Conservation (phyloP, 2,329 filamentous ascomycete species). For the Cytospora mali region DNA sequence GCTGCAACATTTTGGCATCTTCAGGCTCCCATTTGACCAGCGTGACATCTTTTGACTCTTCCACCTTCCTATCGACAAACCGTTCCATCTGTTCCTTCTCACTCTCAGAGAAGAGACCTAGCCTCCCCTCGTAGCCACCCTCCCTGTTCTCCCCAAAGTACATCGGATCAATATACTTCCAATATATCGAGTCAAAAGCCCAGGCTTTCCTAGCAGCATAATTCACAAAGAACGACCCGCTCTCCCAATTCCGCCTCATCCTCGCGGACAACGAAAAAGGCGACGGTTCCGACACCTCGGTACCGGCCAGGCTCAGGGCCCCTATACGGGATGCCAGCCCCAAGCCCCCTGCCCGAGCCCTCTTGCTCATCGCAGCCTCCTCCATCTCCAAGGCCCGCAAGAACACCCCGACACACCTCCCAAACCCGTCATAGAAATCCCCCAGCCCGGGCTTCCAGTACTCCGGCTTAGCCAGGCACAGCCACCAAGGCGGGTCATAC, state of each 20-base stretch:
- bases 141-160: slow-evolving; percentile 14
- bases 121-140: not conserved
- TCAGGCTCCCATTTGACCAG: slow-evolving; percentile 12
- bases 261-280: not conserved
- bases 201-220: slow-evolving; percentile 10
- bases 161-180: slow-evolving; percentile 13
- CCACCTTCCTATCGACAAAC: slow-evolving; percentile 12
- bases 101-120: slow-evolving; percentile 5
- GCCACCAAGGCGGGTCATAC: slow-evolving; percentile 13
- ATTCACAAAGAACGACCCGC: slow-evolving; percentile 4
- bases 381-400: slow-evolving; percentile 4
- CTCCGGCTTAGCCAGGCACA: not conserved
- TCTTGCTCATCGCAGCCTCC: not conserved
- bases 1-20: not conserved
- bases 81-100: slow-evolving; percentile 19
- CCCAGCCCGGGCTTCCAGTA: not conserved
- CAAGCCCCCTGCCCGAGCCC: not conserved
- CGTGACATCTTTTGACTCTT: not conserved
- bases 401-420: not conserved
- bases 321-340: not conserved
- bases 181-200: slow-evolving; percentile 12
- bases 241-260: slow-evolving; percentile 14
- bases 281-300: too few relatives aligned
- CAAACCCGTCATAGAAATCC: not conserved
- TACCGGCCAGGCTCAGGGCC: not conserved